Percentiles rank a stretch among this genome's conserved stretches.
phyloP scores from a whole-genome alignment of 2,329 filamentous ascomycete genomes.

The Cordyceps pruinosa region DNA sequence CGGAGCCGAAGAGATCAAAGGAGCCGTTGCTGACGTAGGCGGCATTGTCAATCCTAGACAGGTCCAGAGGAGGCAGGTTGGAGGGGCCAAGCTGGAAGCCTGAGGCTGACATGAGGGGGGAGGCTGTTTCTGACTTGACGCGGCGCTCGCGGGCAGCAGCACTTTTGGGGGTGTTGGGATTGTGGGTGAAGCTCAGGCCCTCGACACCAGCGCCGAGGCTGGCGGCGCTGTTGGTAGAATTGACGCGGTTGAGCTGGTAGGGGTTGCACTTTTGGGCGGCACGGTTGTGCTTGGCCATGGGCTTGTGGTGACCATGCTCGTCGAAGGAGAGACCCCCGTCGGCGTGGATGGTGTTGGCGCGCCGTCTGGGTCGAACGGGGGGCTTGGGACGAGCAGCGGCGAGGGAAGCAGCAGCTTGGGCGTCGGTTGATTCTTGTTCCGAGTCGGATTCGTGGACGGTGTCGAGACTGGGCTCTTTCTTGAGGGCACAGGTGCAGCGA shows the following conservation, averaged over 20 bases:
- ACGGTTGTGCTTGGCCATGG: conserved; percentile 53
- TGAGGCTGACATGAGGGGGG: conserved; percentile 46
- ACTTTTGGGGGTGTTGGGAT: conserved; percentile 29
- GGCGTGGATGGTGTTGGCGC: conserved; percentile 56
- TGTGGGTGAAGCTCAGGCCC: conserved; percentile 32
- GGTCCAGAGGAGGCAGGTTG: conserved; percentile 49
- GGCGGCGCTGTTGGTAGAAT: conserved; percentile 48
- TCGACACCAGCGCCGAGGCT: conserved; percentile 40
- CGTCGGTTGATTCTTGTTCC: conserved; percentile 36
- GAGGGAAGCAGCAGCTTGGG: conserved; percentile 22
- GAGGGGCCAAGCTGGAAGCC: conserved; percentile 48
- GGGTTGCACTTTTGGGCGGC: conserved; percentile 56
- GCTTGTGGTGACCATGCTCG: conserved; percentile 58
- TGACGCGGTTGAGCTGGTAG: conserved; percentile 53
- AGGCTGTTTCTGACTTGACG: conserved; percentile 55
- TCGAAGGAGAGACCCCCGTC: conserved; percentile 54
- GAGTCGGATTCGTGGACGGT: conserved; percentile 59
- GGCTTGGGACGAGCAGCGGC: conserved; percentile 32
- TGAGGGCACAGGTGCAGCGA: conserved; percentile 57
- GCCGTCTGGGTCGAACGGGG: conserved; percentile 39
- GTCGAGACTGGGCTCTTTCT: conserved; percentile 54
- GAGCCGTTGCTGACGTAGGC: conserved; percentile 39
- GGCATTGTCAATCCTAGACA: conserved; percentile 48
- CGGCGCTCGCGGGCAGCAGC: conserved; percentile 40
- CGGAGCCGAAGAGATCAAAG: conserved; percentile 47